Evolutionary conservation across 805 yeast genomes (phyloP).

Genomic region (Jamesozyma hellenica): DNA sequence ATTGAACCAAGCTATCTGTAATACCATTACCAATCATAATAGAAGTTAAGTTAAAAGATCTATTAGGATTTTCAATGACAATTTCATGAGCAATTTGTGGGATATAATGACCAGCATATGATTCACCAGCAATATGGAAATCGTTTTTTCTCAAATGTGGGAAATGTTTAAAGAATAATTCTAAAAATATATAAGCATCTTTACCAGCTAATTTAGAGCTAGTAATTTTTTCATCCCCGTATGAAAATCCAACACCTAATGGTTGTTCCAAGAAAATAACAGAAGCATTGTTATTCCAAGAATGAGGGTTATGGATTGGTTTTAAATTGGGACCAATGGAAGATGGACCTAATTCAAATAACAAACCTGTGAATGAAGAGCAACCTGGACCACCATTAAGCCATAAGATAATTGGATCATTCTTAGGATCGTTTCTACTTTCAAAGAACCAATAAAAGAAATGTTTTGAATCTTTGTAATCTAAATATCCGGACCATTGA

Average conservation of each 20-base stretch:
- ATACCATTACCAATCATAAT: constrained; percentile 89
- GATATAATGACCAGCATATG: constrained; percentile 77
- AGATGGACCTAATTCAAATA: constrained; percentile 89
- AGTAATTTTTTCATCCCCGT: constrained; percentile 52
- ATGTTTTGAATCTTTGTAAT: constrained; percentile 66
- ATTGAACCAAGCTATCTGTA: constrained; percentile 75
- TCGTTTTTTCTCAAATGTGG: constrained; percentile 52
- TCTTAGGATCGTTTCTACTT: constrained; percentile 75
- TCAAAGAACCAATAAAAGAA: constrained; percentile 92
- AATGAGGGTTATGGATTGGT: constrained; percentile 69
- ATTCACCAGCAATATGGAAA: constrained; percentile 78
- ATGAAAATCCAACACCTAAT: constrained; percentile 83
- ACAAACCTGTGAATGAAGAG: constrained; percentile 79
- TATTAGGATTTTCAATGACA: constrained; percentile 33
- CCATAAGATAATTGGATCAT: constrained; percentile 81
- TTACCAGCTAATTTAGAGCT: constrained; percentile 74
- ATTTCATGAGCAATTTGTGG: constrained; percentile 58
- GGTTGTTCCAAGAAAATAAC: constrained; percentile 92
- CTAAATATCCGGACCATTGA: constrained; percentile 79
- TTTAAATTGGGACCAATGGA: constrained; percentile 52
- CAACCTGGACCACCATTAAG: constrained; percentile 96
- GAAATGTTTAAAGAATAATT: constrained; percentile 72
- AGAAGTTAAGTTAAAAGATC: constrained; percentile 58
- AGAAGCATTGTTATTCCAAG: constrained; percentile 89
- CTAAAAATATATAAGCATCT: constrained; percentile 78